These are phyloP conservation scores for Calocera viscosa DNA, from an alignment of 768 basidiomycete species.

Conservation along the genomic window DNA sequence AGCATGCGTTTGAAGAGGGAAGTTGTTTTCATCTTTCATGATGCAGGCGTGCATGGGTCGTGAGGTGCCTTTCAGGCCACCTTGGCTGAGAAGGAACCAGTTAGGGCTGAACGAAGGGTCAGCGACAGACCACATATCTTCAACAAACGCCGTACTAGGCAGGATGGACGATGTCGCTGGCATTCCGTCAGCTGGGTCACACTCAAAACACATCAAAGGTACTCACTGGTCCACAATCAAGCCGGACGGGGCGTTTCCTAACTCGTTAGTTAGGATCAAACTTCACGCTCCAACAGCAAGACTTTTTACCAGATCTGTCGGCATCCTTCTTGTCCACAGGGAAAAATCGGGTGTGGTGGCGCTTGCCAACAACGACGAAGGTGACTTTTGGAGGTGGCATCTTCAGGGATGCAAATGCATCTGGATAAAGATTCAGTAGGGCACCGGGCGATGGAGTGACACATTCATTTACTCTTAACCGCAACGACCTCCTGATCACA, in stretches of 20 bases:
- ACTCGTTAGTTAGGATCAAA: background rate
- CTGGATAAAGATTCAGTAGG: conserved; percentile 31
- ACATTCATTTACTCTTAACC: conserved; percentile 38
- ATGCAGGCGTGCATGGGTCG: conserved; percentile 2
- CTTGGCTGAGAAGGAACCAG: conserved; percentile 7
- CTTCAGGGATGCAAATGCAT: conserved; percentile 34
- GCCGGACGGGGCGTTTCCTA: background rate
- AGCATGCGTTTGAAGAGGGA: background rate
- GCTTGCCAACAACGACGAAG: conserved; percentile 73
- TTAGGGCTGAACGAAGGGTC: background rate
- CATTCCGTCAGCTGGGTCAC: background rate
- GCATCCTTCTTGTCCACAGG: conserved; percentile 39
- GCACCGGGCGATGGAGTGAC: background rate
- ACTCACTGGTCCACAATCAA: conserved; percentile 3
- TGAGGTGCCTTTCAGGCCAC: background rate
- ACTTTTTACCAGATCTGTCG: conserved; percentile 22
- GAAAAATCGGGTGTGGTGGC: conserved; percentile 52
- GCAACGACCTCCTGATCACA: conserved; percentile 40
- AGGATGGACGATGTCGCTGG: background rate
- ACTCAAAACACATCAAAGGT: background rate
- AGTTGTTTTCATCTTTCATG: background rate
- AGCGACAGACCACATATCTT: background rate
- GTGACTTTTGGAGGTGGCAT: conserved; percentile 44
- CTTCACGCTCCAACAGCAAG: too few relatives aligned
- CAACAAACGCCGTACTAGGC: background rate